A percentile compares a stretch with the other conserved stretches of the same genome.
Evolutionary conservation across 345 rosid species (phyloP).

Genomic region (Camelina laxa): DNA sequence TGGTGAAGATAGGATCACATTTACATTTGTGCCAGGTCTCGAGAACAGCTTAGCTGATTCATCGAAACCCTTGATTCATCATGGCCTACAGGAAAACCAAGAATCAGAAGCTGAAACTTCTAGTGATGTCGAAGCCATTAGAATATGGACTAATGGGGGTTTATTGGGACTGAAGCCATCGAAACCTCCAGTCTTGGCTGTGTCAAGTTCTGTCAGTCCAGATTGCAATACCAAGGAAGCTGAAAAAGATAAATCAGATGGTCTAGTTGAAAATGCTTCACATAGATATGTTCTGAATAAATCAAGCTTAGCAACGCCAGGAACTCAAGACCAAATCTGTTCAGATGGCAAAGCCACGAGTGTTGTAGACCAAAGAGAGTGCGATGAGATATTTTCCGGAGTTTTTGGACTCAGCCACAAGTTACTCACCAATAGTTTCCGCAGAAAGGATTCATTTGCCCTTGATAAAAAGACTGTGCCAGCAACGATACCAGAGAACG

Average conservation of each 20-base stretch:
- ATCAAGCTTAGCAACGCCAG: conserved; percentile 55
- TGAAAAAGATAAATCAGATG: conserved; percentile 26
- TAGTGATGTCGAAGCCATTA: conserved; percentile 47
- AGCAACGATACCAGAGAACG: conserved; percentile 44
- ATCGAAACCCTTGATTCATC: conserved; percentile 28
- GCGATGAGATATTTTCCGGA: conserved; percentile 48
- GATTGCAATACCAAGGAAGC: conserved; percentile 25
- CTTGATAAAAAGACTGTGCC: conserved; percentile 51
- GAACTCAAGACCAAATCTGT: conserved; percentile 16
- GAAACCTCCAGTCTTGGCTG: conserved; percentile 68
- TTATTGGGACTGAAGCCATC: conserved; percentile 91
- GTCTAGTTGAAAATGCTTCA: conserved; percentile 20
- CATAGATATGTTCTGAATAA: conserved; percentile 10
- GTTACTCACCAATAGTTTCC: conserved; percentile 65
- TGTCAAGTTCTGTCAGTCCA: conserved; percentile 22
- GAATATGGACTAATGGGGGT: conserved; percentile 91
- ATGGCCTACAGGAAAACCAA: conserved; percentile 14
- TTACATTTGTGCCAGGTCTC: conserved; percentile 15
- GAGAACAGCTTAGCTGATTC: conserved; percentile 24
- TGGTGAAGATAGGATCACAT: neutral
- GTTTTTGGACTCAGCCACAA: conserved; percentile 69
- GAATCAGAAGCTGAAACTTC: conserved; percentile 44
- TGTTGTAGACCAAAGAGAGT: conserved; percentile 29
- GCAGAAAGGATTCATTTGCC: conserved; percentile 53
- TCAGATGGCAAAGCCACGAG: conserved; percentile 21